Percentiles rank a stretch among this genome's conserved stretches.
These are phyloP conservation scores for Cercospora sesami DNA, from an alignment of 2,329 filamentous ascomycete genomes.

Conservation along the genomic window DNA sequence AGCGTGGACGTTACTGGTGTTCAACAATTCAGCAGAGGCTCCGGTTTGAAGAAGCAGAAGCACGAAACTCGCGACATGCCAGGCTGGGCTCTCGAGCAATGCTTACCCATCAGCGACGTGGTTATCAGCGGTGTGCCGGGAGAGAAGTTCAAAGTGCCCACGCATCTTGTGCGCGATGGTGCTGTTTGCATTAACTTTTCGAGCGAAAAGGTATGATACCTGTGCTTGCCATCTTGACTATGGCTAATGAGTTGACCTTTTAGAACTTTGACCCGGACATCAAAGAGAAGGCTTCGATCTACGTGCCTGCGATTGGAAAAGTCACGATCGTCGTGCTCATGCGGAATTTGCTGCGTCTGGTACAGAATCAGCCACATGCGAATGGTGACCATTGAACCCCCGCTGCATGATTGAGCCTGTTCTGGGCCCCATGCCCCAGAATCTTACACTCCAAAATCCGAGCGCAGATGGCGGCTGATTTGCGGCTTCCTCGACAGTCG, in stretches of 20 bases:
- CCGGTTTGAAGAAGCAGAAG: constrained; percentile 78
- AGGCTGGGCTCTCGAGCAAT: constrained; percentile 76
- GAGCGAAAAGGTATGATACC: constrained; percentile 67
- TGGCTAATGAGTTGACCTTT: constrained; percentile 7
- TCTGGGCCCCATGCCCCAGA: neutral
- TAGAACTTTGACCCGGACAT: constrained; percentile 85
- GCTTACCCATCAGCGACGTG: constrained; percentile 84
- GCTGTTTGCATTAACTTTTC: constrained; percentile 99
- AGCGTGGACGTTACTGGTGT: constrained; percentile 90
- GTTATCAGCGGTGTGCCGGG: constrained; percentile 90
- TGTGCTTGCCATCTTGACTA: neutral
- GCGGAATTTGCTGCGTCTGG: constrained; percentile 71
- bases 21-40: constrained; percentile 86
- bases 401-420: neutral
- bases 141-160: constrained; percentile 86
- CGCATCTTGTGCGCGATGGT: constrained; percentile 77
- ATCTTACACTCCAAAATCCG: neutral
- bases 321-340: constrained; percentile 92
- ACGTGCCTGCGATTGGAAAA: constrained; percentile 95
- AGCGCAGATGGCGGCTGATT: neutral
- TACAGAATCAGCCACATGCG: constrained; percentile 36
- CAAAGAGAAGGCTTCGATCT: constrained; percentile 95
- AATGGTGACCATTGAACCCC: constrained; percentile 11
- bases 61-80: constrained; percentile 86
- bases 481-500: neutral